These are phyloP conservation scores for Penicillium aurantiogriseum DNA, from an alignment of 2,329 filamentous ascomycete genomes.

Conservation along the genomic window DNA sequence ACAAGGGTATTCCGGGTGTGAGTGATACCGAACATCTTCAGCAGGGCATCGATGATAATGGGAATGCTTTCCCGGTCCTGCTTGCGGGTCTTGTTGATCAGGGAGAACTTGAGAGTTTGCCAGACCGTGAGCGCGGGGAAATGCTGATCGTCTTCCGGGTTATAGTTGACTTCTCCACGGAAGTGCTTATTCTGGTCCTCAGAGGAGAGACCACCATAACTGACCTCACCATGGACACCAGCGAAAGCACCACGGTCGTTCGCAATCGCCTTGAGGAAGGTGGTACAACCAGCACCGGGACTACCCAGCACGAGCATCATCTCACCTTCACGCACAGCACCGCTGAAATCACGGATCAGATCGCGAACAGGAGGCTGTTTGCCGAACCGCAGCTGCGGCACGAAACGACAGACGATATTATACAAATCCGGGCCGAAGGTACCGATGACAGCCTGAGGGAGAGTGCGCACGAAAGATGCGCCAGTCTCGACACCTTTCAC, in stretches of 20 bases:
- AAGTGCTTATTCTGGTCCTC: constrained; percentile 66
- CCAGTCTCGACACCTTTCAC: constrained; percentile 69
- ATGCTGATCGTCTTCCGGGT: constrained; percentile 73
- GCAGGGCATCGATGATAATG: constrained; percentile 65
- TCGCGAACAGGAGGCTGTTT: constrained; percentile 52
- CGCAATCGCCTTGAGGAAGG: constrained; percentile 72
- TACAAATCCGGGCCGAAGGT: constrained; percentile 82
- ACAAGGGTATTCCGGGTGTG: constrained; percentile 74
- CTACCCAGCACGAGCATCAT: constrained; percentile 73
- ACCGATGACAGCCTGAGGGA: constrained; percentile 71
- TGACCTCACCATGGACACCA: constrained; percentile 65
- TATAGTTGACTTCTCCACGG: constrained; percentile 75
- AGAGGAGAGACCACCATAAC: constrained; percentile 69
- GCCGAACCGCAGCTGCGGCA: constrained; percentile 52
- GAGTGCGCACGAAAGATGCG: constrained; percentile 66
- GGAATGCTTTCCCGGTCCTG: constrained; percentile 63
- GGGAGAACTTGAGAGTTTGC: constrained; percentile 72
- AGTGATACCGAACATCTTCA: constrained; percentile 75
- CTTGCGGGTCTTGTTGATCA: constrained; percentile 73
- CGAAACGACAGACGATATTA: constrained; percentile 56
- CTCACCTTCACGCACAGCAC: constrained; percentile 65
- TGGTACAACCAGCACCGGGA: constrained; percentile 72
- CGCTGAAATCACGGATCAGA: constrained; percentile 66
- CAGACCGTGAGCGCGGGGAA: constrained; percentile 72
- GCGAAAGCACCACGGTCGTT: constrained; percentile 68